Evolutionary conservation across 176 grass and related monocot genomes (phyloP).

Genomic region (Rhipidocladum racemiflorum): DNA sequence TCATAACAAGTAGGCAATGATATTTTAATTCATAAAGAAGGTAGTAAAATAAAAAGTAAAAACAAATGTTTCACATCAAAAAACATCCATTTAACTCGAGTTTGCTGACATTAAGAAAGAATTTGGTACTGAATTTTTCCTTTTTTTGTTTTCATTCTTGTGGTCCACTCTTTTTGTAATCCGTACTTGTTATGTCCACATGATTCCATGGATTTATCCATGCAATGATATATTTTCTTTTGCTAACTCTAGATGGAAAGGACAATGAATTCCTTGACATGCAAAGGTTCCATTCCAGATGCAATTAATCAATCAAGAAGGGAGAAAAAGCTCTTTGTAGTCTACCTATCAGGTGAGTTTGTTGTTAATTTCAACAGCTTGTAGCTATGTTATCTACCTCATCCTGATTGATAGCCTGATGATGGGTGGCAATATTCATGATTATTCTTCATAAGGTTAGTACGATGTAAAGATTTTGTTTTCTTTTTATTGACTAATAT

Average conservation of each 20-base stretch:
- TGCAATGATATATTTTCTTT: constrained; percentile 12
- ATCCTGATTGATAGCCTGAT: constrained; percentile 10
- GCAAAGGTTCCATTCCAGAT: constrained; percentile 74
- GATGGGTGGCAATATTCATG: neutral
- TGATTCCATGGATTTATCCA: neutral
- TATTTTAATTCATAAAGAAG: neutral
- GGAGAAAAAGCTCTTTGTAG: constrained; percentile 90
- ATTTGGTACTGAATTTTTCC: neutral
- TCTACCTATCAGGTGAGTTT: constrained; percentile 83
- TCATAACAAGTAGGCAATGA: neutral
- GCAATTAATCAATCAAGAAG: constrained; percentile 74
- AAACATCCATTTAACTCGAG: neutral
- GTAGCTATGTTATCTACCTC: constrained; percentile 1
- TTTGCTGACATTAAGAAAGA: neutral
- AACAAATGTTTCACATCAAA: neutral
- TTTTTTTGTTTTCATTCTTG: neutral
- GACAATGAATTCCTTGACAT: constrained; percentile 58
- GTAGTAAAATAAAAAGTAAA: neutral
- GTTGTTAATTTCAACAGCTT: neutral
- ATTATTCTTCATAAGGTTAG: neutral
- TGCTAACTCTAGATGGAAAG: constrained; percentile 60
- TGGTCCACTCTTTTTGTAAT: neutral
- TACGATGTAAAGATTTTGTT: neutral
- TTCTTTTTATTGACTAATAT: neutral
- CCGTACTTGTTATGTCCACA: neutral